Base-by-base conservation (phyloP, 441 rosid genomes). In the Pelargonium cotyledonis region DNA sequence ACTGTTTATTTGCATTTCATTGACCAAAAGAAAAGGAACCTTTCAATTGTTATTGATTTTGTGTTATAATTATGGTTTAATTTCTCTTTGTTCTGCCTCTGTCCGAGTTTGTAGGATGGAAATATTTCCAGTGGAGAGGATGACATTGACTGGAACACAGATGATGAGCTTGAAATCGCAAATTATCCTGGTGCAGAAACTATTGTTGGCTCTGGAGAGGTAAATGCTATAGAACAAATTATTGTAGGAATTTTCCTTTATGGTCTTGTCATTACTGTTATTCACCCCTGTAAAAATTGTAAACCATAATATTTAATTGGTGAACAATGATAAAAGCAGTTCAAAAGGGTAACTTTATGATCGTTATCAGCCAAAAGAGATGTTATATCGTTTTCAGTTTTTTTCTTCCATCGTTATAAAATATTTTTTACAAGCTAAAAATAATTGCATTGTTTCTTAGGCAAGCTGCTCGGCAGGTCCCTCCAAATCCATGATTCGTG, bases 161-260 rank as follows among this genome's bases (percentile, higher is more conserved):
- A 88, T 40, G 91, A 89, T 77, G 97, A 86, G 21, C 76, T 74
- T 63, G 91, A 86, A 74, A 78, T 86, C 58, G 88, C 82, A 46
- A 83, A 77, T 41, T 80, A 65, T 66, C 53, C 70, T 70, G 40
- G 58, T 51, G 85, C 65, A 73, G 80, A 79, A 71, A 68, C 73
- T 71, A 57, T 15, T 65, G 70, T 69, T 1, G 75, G 80, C 72
- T 70, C 77, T 70, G 53, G 12, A 40, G 82, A 81, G 82, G 85
- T 84, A 70, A 72, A 46, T 70, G 40, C 67, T 41, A n/a, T 19
- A 23, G 29, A 9, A 15, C 41, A 73, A 31, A 15, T 35, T n/a
- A 29, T 64, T 38, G 40, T 63, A 55, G 1, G 26, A 16, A 19
- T 7, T 58, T 44, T 53, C 3, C 14, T 15, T 69, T 73, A 15